These are phyloP conservation scores for Schizochytrium sp. DNA, from an alignment of 108 stramenopile species.

Conservation along the genomic window DNA sequence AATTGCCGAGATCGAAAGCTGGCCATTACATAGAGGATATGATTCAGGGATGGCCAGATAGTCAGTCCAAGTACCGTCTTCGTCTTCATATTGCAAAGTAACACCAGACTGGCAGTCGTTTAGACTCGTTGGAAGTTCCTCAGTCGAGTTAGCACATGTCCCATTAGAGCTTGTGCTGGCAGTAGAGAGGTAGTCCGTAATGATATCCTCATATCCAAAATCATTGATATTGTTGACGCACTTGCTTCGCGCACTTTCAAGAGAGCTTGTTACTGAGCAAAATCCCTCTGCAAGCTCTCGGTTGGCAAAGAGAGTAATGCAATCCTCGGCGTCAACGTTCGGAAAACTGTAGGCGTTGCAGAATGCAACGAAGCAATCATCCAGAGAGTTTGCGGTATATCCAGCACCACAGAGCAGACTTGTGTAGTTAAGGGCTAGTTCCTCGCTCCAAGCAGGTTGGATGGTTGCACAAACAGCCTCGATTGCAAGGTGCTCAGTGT, in stretches of 20 bases:
- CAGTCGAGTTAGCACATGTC: neutral
- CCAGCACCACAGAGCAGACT: conserved; percentile 27
- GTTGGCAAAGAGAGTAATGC: neutral
- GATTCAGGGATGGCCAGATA: conserved; percentile 56
- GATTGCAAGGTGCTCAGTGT: conserved; percentile 7
- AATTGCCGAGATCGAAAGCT: neutral
- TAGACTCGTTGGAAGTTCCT: neutral
- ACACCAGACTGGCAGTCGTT: conserved; percentile 10
- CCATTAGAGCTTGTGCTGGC: neutral
- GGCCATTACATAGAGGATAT: neutral
- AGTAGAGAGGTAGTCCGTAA: neutral
- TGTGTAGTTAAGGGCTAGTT: neutral
- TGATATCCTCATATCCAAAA: neutral
- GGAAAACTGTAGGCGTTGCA: conserved; percentile 20
- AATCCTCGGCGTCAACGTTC: conserved; percentile 16
- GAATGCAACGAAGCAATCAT: conserved; percentile 23
- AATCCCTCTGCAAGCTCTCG: conserved; percentile 54
- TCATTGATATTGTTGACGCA: neutral
- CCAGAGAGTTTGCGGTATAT: neutral
- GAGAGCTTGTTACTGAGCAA: neutral
- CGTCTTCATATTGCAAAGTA: conserved; percentile 22
- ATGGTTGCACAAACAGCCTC: neutral
- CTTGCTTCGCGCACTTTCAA: neutral
- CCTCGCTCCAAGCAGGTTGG: neutral
- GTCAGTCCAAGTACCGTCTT: neutral